Evolutionary conservation across 2,329 filamentous ascomycete genomes (phyloP).

Genomic region (Penicillium sp.): DNA sequence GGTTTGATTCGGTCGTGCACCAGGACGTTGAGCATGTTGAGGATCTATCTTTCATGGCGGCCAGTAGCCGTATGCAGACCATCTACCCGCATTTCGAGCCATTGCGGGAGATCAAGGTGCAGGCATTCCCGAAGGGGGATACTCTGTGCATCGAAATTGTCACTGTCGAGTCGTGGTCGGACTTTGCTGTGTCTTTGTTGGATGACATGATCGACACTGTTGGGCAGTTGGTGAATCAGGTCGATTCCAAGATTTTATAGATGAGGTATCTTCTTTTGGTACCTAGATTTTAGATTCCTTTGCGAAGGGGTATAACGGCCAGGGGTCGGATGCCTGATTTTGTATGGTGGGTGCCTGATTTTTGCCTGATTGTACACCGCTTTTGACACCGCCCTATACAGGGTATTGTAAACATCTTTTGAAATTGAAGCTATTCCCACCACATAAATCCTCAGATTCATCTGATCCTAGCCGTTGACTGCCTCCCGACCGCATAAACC

Average conservation of each 20-base stretch:
- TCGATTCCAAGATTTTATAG: not conserved
- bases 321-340: too few relatives aligned
- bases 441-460: too few relatives aligned
- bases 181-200: conserved; percentile 50
- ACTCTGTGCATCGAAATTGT: conserved; percentile 56
- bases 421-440: too few relatives aligned
- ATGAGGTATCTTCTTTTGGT: not conserved
- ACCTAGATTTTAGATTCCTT: not conserved
- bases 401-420: too few relatives aligned
- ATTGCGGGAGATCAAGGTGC: conserved; percentile 33
- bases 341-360: too few relatives aligned
- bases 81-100: conserved; percentile 55
- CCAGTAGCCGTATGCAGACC: conserved; percentile 49
- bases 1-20: conserved; percentile 55
- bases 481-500: too few relatives aligned
- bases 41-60: conserved; percentile 26
- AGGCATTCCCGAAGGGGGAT: conserved; percentile 56
- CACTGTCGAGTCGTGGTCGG: conserved; percentile 49
- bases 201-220: conserved; percentile 43
- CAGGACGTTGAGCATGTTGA: conserved; percentile 59
- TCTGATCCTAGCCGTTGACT: too few relatives aligned
- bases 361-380: too few relatives aligned
- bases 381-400: too few relatives aligned
- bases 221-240: conserved; percentile 32
- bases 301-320: too few relatives aligned